phyloP scores from a whole-genome alignment of 2,329 filamentous ascomycete species.

The Hypoxylon sp. region DNA sequence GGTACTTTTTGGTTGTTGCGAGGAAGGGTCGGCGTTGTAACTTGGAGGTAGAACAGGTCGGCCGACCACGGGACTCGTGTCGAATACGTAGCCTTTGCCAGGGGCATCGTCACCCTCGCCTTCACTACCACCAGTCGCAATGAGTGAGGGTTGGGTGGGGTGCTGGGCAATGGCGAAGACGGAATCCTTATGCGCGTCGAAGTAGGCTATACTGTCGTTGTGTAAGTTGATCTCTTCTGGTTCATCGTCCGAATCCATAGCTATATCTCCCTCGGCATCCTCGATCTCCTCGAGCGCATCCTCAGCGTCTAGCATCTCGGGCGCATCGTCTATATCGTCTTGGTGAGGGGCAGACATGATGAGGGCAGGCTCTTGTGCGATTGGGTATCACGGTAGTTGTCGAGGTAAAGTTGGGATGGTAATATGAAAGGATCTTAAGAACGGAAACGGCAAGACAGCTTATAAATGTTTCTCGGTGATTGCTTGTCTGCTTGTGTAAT shows the following conservation, averaged over 20 bases:
- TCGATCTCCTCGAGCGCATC: slow-evolving; percentile 82
- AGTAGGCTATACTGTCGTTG: slow-evolving; percentile 95
- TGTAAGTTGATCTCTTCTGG: slow-evolving; percentile 82
- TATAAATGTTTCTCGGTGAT: slow-evolving; percentile 15
- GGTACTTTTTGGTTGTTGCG: slow-evolving; percentile 67
- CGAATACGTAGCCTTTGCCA: slow-evolving; percentile 89
- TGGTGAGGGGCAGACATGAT: slow-evolving; percentile 57
- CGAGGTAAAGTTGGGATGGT: not conserved
- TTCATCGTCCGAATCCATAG: slow-evolving; percentile 84
- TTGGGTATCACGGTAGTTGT: slow-evolving; percentile 10
- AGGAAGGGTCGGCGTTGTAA: slow-evolving; percentile 77
- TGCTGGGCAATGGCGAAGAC: slow-evolving; percentile 97
- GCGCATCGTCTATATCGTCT: slow-evolving; percentile 68
- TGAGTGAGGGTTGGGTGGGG: slow-evolving; percentile 80
- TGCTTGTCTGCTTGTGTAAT: slow-evolving; percentile 22
- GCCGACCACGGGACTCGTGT: slow-evolving; percentile 74
- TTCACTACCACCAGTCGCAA: slow-evolving; percentile 87
- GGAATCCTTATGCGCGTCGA: slow-evolving; percentile 90
- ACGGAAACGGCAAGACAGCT: not conserved
- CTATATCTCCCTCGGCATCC: slow-evolving; percentile 74
- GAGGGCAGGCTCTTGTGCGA: slow-evolving; percentile 18
- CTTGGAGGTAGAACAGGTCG: slow-evolving; percentile 81
- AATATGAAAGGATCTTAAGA: slow-evolving; percentile 1
- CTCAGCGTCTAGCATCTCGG: slow-evolving; percentile 81
- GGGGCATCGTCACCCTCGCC: slow-evolving; percentile 71